A percentile compares a stretch with the other conserved stretches of the same genome.
These are phyloP conservation scores for Globisporangium heterothallicum DNA, from an alignment of 352 stramenopile species.

Conservation along the genomic window DNA sequence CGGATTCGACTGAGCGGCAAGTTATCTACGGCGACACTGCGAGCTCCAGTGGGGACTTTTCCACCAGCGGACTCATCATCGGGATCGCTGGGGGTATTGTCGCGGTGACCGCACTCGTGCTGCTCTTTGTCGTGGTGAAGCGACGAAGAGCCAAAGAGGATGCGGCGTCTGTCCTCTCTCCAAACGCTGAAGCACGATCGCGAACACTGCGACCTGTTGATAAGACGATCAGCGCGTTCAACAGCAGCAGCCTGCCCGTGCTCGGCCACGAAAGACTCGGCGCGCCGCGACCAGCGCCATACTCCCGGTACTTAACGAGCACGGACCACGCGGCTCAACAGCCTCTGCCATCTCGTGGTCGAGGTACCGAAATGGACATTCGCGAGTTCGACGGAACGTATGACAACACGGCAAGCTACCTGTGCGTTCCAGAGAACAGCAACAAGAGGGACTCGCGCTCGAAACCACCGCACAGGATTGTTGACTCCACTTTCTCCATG, in stretches of 20 bases:
- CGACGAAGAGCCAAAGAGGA: neutral
- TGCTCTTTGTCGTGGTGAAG: neutral
- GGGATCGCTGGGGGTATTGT: constrained; percentile 2
- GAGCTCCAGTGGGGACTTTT: too few relatives aligned
- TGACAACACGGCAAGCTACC: constrained; percentile 23
- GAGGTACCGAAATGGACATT: constrained; percentile 20
- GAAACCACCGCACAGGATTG: constrained; percentile 15
- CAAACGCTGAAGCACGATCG: neutral
- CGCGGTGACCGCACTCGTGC: constrained; percentile 5
- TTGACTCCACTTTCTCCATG: constrained; percentile 14
- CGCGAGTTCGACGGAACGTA: constrained; percentile 19
- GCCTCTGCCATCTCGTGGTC: neutral
- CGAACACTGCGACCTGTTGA: neutral
- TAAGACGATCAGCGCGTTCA: constrained; percentile 11
- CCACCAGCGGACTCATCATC: neutral
- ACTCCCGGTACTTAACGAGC: constrained; percentile 10
- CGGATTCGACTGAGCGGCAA: too few relatives aligned
- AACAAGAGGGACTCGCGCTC: neutral
- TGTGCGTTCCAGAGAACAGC: neutral
- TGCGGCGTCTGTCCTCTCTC: neutral
- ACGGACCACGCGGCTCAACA: neutral
- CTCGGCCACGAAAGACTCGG: constrained; percentile 5
- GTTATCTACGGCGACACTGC: too few relatives aligned
- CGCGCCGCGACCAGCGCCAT: constrained; percentile 6
- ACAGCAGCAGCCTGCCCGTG: constrained; percentile 2